These are phyloP conservation scores for Piromyces finnis DNA, from an alignment of 192 early-diverging fungal species.

Conservation along the genomic window DNA sequence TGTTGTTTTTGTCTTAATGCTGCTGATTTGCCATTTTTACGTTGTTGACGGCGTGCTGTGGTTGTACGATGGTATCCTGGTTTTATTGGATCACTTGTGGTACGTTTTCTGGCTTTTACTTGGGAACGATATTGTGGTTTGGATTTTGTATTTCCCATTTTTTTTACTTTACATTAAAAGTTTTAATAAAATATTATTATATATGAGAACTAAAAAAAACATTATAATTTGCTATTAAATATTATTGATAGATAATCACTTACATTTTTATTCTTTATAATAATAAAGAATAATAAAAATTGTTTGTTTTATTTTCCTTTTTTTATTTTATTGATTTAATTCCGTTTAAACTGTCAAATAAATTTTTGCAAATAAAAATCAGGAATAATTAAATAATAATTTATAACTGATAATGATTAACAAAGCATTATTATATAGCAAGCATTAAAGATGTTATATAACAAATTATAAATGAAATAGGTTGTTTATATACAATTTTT, in stretches of 20 bases:
- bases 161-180: no score
- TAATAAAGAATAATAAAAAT: neutral
- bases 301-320: neutral
- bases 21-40: neutral
- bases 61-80: neutral
- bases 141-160: neutral
- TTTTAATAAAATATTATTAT: no score
- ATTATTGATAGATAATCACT: neutral
- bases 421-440: no score
- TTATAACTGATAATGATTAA: no score
- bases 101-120: neutral
- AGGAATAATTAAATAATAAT: no score
- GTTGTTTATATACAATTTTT: no score
- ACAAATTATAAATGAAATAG: no score
- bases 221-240: no score
- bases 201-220: no score
- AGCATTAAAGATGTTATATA: no score
- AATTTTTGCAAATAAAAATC: no score
- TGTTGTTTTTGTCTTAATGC: neutral
- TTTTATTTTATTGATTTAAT: neutral
- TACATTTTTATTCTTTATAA: neutral
- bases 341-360: no score
- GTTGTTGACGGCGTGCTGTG: neutral
- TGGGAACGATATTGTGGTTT: neutral
- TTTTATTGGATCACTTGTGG: neutral